These are phyloP conservation scores for Candida tammaniensis DNA, from an alignment of 805 yeast genomes.

Conservation along the genomic window DNA sequence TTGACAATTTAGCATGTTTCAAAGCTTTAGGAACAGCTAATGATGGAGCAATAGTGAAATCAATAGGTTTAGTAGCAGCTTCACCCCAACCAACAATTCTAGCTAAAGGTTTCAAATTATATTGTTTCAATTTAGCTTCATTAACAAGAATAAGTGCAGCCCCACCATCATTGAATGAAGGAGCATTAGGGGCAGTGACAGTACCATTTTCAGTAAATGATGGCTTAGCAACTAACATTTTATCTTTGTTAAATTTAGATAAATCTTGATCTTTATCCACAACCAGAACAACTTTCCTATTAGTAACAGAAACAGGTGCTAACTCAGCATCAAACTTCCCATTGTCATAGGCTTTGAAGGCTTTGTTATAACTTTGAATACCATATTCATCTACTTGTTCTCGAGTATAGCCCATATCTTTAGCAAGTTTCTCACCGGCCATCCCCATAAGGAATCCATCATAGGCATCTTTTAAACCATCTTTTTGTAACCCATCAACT, in stretches of 20 bases:
- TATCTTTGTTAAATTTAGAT: conserved; percentile 66
- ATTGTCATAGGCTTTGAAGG: conserved; percentile 70
- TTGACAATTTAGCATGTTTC: conserved; percentile 68
- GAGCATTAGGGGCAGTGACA: conserved; percentile 94
- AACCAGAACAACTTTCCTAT: conserved; percentile 70
- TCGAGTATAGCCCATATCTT: conserved; percentile 69
- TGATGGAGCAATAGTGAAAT: conserved; percentile 93
- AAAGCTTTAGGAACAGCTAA: conserved; percentile 93
- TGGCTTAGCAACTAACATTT: conserved; percentile 80
- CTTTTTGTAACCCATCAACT: conserved; percentile 86
- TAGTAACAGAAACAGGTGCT: conserved; percentile 82
- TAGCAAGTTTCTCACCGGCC: conserved; percentile 93
- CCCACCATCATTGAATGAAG: conserved; percentile 95
- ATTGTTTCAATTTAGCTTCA: conserved; percentile 76
- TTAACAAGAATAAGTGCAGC: conserved; percentile 89
- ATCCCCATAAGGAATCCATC: conserved; percentile 89
- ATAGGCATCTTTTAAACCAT: conserved; percentile 91
- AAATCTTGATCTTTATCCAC: conserved; percentile 78
- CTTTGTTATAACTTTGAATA: conserved; percentile 76
- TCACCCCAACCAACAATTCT: conserved; percentile 93
- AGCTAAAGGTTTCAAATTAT: conserved; percentile 83
- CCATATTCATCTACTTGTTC: conserved; percentile 89
- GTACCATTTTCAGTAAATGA: conserved; percentile 95
- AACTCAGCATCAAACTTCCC: conserved; percentile 87
- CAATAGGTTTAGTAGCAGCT: conserved; percentile 91